Conservation (phyloP, 345 rosid species). For the Heritiera fomes region DNA sequence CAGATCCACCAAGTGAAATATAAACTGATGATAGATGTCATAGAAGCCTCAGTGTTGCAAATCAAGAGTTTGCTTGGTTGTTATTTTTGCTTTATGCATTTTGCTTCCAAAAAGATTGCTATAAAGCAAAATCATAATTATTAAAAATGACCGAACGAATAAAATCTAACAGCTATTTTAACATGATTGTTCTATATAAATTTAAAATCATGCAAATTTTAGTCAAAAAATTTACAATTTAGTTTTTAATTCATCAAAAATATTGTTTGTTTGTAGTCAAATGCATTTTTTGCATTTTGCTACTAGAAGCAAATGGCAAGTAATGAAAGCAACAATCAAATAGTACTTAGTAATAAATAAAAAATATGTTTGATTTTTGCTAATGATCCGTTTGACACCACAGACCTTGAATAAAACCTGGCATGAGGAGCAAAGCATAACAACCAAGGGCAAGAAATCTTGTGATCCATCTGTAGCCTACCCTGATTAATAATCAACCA, state of each 20-base stretch:
- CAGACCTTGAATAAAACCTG: constrained; percentile 91
- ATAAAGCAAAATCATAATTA: constrained; percentile 12
- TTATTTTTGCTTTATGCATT: neutral
- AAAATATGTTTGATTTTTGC: neutral
- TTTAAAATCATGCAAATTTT: neutral
- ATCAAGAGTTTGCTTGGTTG: constrained; percentile 1
- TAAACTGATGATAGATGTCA: neutral
- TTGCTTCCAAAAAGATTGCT: constrained; percentile 12
- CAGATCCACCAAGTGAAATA: neutral
- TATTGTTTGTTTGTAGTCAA: neutral
- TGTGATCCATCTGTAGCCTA: constrained; percentile 92
- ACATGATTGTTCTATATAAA: neutral
- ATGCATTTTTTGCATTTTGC: neutral
- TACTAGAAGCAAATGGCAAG: constrained; percentile 5
- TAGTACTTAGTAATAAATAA: neutral
- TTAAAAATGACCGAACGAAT: neutral
- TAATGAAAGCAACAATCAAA: neutral
- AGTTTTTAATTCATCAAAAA: neutral
- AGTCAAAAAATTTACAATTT: neutral
- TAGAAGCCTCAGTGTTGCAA: neutral
- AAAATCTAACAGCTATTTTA: neutral
- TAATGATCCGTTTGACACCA: neutral
- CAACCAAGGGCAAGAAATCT: constrained; percentile 92
- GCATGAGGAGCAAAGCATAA: constrained; percentile 77
- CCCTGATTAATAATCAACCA: constrained; percentile 67